These are phyloP conservation scores for Sherardia arvensis DNA, from an alignment of 257 asterid genomes.

Conservation along the genomic window DNA sequence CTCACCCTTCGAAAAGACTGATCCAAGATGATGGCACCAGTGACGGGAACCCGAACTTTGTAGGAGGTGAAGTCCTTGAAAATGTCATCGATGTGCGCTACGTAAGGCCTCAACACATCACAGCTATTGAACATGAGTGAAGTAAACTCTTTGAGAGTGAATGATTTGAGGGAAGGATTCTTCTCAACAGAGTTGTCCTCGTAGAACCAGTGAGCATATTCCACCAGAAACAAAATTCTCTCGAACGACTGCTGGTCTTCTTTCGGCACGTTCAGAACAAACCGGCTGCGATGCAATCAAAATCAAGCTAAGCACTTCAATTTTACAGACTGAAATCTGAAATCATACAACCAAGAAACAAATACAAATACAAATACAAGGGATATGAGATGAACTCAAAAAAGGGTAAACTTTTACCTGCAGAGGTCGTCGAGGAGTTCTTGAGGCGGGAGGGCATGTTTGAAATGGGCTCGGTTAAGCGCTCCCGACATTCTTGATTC, in stretches of 20 bases:
- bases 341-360: background rate
- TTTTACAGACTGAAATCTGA: too few relatives aligned
- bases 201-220: constrained; percentile 95
- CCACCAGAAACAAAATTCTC: constrained; percentile 96
- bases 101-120: constrained; percentile 78
- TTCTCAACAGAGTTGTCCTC: constrained; percentile 93
- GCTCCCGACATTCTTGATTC: constrained; percentile 46
- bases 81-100: constrained; percentile 72
- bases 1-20: constrained; percentile 75
- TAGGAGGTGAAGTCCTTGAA: constrained; percentile 86
- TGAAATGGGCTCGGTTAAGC: constrained; percentile 51
- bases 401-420: too few relatives aligned
- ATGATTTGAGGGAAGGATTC: constrained; percentile 87
- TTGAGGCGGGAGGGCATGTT: constrained; percentile 83
- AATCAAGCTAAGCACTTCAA: too few relatives aligned
- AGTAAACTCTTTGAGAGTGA: constrained; percentile 88
- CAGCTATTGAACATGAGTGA: constrained; percentile 75
- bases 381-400: too few relatives aligned
- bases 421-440: constrained; percentile 96
- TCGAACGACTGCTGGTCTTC: constrained; percentile 97
- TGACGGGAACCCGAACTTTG: constrained; percentile 86
- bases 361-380: constrained; percentile 1
- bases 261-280: constrained; percentile 92
- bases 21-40: constrained; percentile 82
- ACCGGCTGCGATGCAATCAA: constrained; percentile 72